Conservation (phyloP, 441 rosid species). For the Melastoma candidum region DNA sequence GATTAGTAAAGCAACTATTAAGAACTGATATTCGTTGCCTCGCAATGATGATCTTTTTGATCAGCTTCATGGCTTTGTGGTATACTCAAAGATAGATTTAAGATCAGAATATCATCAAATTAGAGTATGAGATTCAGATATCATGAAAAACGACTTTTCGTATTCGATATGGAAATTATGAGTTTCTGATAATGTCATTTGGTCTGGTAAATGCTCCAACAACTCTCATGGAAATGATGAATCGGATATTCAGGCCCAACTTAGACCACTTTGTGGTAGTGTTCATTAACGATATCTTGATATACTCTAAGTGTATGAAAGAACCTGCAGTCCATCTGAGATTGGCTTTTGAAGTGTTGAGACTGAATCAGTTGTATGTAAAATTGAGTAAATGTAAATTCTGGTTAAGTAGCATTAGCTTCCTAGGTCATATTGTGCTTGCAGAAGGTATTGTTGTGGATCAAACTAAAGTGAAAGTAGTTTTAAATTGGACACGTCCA, state of each 20-base stretch:
- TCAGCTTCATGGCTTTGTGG: background rate
- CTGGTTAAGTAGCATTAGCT: background rate
- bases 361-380: background rate
- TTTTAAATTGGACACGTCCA: background rate
- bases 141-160: background rate
- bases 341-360: background rate
- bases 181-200: background rate
- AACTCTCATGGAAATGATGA: too few species aligned
- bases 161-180: background rate
- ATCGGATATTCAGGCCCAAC: too few species aligned
- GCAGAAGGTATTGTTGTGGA: background rate
- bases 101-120: too few species aligned
- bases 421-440: background rate
- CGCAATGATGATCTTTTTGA: conserved; percentile 1
- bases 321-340: background rate
- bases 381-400: background rate
- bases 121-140: background rate
- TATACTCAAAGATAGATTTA: conserved; percentile 1
- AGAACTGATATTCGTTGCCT: background rate
- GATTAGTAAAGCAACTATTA: background rate
- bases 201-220: too few species aligned
- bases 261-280: too few species aligned
- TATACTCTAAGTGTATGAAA: background rate
- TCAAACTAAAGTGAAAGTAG: background rate
- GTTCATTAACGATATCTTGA: too few species aligned